Evolutionary conservation across 805 yeast genomes (phyloP), one percentile per base, ranked within the genome.

Genomic region (Starmerella bombicola): DNA sequence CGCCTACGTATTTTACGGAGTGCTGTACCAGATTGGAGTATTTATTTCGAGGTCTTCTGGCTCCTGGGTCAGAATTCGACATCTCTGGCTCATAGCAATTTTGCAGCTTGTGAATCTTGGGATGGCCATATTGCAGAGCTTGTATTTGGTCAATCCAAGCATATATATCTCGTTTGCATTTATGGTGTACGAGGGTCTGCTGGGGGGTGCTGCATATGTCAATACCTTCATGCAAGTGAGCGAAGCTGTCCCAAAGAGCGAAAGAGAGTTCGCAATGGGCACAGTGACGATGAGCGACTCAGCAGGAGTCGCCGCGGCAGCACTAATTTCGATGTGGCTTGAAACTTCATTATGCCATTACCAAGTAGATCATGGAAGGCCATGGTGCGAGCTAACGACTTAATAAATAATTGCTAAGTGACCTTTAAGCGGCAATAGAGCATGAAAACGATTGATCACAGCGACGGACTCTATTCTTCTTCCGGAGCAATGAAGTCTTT

Each of bases 181-280:
- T 23, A 70, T 84, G 5, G 72, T 88, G 45, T 88, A 82, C 59
- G 97, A 88, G 56, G 70, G 97, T 0, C 66, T 91, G 17, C 66
- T 88, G 9, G 98, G 97, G 1, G 97, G 98, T 1, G 72, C 80
- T 2, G 74, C 88, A 15, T 88, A 88, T 56, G 91, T 84, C 39
- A 86, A 88, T 56, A 86, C 96, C 0, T 88, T 82, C 54, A 65
- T 80, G 67, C 65, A 73, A 13, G 86, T 86, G 1, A 69, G 79
- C 28, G 93, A 83, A 44, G 62, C 70, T 0, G 63, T 70, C 2
- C 56, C 66, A 0, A 43, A 66, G 38, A 46, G 63, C 12, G 71
- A 79, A 53, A 65, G 88, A 46, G 86, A 82, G 61, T 78, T 84
- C 59, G 74, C 85, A 0, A 67, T 84, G 65, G 94, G 93, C 3